Conservation (phyloP, 805 yeast species). For the Pichia exigua region DNA sequence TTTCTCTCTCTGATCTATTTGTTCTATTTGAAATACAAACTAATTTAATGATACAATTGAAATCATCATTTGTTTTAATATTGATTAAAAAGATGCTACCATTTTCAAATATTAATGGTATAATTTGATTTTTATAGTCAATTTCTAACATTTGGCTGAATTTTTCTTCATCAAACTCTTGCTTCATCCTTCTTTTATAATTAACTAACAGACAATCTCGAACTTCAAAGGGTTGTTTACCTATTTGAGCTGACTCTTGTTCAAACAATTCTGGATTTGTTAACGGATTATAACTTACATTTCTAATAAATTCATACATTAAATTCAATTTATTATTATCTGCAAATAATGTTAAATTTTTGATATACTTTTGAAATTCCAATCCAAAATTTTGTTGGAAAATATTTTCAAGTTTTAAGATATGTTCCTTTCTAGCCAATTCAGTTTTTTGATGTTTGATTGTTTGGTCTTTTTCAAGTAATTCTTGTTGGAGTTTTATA, state of each 20-base stretch:
- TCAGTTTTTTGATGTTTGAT: not conserved
- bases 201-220: slow-evolving; percentile 24
- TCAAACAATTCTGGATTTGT: slow-evolving; percentile 10
- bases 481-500: not conserved
- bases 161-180: slow-evolving; percentile 27
- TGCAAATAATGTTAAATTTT: slow-evolving; percentile 16
- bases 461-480: not conserved
- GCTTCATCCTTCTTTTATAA: slow-evolving; percentile 20
- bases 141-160: slow-evolving; percentile 19
- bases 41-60: slow-evolving; percentile 13
- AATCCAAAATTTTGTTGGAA: slow-evolving; percentile 6
- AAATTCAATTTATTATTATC: slow-evolving; percentile 23
- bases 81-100: slow-evolving; percentile 25
- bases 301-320: slow-evolving; percentile 25
- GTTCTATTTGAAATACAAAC: slow-evolving; percentile 22
- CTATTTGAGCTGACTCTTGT: slow-evolving; percentile 8
- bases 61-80: slow-evolving; percentile 16
- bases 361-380: slow-evolving; percentile 7
- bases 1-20: slow-evolving; percentile 21
- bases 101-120: slow-evolving; percentile 26
- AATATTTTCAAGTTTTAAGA: not conserved
- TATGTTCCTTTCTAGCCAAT: not conserved
- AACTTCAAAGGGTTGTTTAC: slow-evolving; percentile 18
- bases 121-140: slow-evolving; percentile 24
- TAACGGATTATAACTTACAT: slow-evolving; percentile 18